phyloP scores from a whole-genome alignment of 2,329 filamentous ascomycete genomes.

The Penicillium sp. region DNA sequence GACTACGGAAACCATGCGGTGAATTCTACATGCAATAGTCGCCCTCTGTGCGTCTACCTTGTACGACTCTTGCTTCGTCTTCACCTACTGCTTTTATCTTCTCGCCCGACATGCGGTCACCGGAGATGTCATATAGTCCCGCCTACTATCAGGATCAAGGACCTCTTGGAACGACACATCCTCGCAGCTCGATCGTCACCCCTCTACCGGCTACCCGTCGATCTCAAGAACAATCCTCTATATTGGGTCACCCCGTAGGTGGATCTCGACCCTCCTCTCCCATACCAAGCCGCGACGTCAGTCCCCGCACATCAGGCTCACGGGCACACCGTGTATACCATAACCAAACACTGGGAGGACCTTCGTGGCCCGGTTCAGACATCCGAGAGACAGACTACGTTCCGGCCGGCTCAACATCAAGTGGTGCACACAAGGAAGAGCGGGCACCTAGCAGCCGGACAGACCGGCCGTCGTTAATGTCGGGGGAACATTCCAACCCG shows the following conservation, averaged over 20 bases:
- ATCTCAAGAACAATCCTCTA: slow-evolving; percentile 21
- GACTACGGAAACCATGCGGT: slow-evolving; percentile 20
- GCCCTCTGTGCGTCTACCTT: slow-evolving; percentile 20
- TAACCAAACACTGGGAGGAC: slow-evolving; percentile 13
- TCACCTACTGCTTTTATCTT: slow-evolving; percentile 10
- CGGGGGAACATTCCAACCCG: slow-evolving; percentile 28
- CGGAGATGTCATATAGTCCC: slow-evolving; percentile 39
- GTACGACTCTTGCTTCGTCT: slow-evolving; percentile 17
- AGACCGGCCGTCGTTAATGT: slow-evolving; percentile 37
- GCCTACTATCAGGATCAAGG: slow-evolving; percentile 33
- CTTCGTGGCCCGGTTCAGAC: slow-evolving; percentile 19
- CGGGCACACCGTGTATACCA: slow-evolving; percentile 23
- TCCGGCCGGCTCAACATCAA: slow-evolving; percentile 28
- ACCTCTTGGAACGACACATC: slow-evolving; percentile 24
- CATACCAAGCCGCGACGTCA: slow-evolving; percentile 16
- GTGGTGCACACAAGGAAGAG: slow-evolving; percentile 32
- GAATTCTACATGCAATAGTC: slow-evolving; percentile 19
- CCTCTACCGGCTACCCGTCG: slow-evolving; percentile 21
- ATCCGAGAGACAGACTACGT: slow-evolving; percentile 23
- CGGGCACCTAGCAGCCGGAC: slow-evolving; percentile 32
- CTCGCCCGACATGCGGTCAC: slow-evolving; percentile 29
- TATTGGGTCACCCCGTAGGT: slow-evolving; percentile 9
- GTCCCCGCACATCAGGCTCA: slow-evolving; percentile 25
- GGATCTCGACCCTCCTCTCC: slow-evolving; percentile 15
- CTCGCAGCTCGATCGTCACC: slow-evolving; percentile 18